Conservation (phyloP, 2,329 filamentous ascomycete genomes). For the Diaporthe helianthi region DNA sequence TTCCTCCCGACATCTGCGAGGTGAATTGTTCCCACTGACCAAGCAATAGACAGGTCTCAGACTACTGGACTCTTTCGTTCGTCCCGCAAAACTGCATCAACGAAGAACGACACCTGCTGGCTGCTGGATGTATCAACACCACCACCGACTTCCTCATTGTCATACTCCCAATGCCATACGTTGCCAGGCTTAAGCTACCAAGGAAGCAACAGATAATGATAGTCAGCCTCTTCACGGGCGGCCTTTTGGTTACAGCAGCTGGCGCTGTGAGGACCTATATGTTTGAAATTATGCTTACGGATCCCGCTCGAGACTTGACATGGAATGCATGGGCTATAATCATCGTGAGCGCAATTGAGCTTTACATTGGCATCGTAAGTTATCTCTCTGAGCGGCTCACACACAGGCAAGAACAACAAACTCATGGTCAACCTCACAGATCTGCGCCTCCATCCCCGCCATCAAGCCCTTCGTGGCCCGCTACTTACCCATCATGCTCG, state of each 20-base stretch:
- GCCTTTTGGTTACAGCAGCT: slow-evolving; percentile 53
- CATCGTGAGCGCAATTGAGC: slow-evolving; percentile 47
- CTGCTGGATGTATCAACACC: slow-evolving; percentile 65
- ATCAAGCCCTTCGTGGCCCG: slow-evolving; percentile 53
- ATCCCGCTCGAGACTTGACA: slow-evolving; percentile 43
- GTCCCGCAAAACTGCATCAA: slow-evolving; percentile 51
- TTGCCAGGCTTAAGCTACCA: slow-evolving; percentile 54
- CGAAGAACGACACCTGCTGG: slow-evolving; percentile 58
- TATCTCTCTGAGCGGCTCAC: not conserved
- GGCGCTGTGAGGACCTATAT: slow-evolving; percentile 49
- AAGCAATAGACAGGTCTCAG: slow-evolving; percentile 45
- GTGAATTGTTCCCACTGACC: slow-evolving; percentile 37
- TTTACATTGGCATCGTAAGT: slow-evolving; percentile 52
- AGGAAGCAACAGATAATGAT: slow-evolving; percentile 54
- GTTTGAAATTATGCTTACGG: slow-evolving; percentile 42
- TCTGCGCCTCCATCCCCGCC: slow-evolving; percentile 53
- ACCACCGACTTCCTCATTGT: slow-evolving; percentile 64
- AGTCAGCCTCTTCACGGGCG: slow-evolving; percentile 56
- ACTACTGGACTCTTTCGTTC: slow-evolving; percentile 47
- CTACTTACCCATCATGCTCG: slow-evolving; percentile 44
- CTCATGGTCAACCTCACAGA: slow-evolving; percentile 39
- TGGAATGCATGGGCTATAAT: slow-evolving; percentile 48
- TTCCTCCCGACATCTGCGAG: slow-evolving; percentile 36
- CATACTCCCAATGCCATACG: slow-evolving; percentile 56
- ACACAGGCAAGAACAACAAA: not conserved